phyloP scores from a whole-genome alignment of 2,329 filamentous ascomycete genomes.

The Annulohypoxylon truncatum region DNA sequence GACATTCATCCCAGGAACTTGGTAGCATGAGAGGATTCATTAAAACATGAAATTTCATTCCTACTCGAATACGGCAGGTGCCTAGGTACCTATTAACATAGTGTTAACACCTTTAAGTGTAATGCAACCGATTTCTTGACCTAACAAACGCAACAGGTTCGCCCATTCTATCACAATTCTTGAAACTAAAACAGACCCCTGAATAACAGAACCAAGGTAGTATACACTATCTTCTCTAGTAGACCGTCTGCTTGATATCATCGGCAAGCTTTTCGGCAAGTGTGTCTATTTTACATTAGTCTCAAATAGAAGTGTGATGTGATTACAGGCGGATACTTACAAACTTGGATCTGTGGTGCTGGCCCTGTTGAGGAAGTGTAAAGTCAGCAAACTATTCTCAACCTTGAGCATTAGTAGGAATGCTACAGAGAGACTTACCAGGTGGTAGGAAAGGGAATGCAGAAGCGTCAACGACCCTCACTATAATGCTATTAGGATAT shows the following conservation, averaged over 20 bases:
- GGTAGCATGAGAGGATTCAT: background rate
- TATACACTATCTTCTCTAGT: background rate
- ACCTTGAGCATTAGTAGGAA: background rate
- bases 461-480: constrained; percentile 68
- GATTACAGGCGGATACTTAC: background rate
- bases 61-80: background rate
- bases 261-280: constrained; percentile 7
- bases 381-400: background rate
- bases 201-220: background rate
- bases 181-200: background rate
- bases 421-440: constrained; percentile 1
- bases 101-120: background rate
- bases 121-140: background rate
- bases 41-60: background rate
- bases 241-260: background rate
- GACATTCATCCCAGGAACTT: too few relatives aligned
- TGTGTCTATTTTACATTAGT: constrained; percentile 1
- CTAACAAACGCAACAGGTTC: background rate
- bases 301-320: background rate
- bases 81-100: background rate
- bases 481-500: background rate
- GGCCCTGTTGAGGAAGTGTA: background rate
- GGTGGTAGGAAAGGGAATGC: constrained; percentile 44
- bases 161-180: background rate
- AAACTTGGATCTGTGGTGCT: constrained; percentile 6